A percentile compares a stretch with the other conserved stretches of the same genome.
Conservation (phyloP, 345 rosid species). For the Passiflora organensis region DNA sequence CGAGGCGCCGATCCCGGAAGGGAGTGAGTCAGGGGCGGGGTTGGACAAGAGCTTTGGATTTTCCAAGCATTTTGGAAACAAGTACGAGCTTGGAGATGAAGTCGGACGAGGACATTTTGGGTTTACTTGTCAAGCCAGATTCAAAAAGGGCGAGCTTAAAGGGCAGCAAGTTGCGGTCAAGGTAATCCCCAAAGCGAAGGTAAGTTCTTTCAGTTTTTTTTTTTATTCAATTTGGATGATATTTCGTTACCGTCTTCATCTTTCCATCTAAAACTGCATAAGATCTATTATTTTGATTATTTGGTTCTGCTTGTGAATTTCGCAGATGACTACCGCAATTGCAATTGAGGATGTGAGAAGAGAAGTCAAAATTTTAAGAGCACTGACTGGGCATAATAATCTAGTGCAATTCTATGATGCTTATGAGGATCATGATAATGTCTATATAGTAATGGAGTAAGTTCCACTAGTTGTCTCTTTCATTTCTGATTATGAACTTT, state of each 20-base stretch:
- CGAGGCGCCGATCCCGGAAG: constrained; percentile 37
- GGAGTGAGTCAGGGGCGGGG: constrained; percentile 48
- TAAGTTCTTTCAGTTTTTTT: too few relatives aligned
- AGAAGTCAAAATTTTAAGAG: constrained; percentile 85
- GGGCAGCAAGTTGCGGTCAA: constrained; percentile 32
- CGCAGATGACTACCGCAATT: constrained; percentile 91
- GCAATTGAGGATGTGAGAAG: constrained; percentile 97
- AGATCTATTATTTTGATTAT: background rate
- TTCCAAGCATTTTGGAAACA: constrained; percentile 65
- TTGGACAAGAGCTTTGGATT: constrained; percentile 92
- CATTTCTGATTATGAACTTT: background rate
- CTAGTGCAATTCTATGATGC: constrained; percentile 85
- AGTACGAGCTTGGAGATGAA: constrained; percentile 33
- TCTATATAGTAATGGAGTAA: constrained; percentile 94
- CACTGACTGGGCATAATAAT: constrained; percentile 84
- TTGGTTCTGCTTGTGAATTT: constrained; percentile 12
- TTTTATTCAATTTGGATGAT: background rate
- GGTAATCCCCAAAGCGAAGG: constrained; percentile 78
- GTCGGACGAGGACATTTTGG: constrained; percentile 39
- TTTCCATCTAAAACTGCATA: background rate
- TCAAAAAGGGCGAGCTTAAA: constrained; percentile 31
- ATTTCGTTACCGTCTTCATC: background rate
- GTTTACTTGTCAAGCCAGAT: constrained; percentile 28
- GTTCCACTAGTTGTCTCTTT: constrained; percentile 11
- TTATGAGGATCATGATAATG: constrained; percentile 79